phyloP scores from a whole-genome alignment of 2,329 filamentous ascomycete genomes.

The Cryphonectria radicalis region DNA sequence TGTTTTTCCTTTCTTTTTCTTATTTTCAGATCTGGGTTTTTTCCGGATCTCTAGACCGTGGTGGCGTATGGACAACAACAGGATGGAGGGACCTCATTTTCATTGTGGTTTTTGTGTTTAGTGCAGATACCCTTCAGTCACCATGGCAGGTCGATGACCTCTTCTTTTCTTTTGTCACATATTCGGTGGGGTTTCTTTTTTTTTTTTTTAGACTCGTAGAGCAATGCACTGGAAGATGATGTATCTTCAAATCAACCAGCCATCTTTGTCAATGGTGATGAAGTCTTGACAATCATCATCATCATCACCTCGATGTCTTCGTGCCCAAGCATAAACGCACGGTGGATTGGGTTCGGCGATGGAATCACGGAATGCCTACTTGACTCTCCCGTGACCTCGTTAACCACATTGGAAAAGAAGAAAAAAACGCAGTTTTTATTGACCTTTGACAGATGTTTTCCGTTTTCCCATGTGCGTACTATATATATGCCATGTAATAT shows the following conservation, averaged over 20 bases:
- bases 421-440: too few species aligned
- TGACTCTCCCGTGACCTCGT: too few species aligned
- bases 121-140: conserved; percentile 24
- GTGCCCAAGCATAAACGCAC: too few species aligned
- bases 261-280: background rate
- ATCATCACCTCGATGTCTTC: too few species aligned
- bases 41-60: conserved; percentile 7
- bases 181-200: background rate
- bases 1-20: background rate
- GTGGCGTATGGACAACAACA: conserved; percentile 16
- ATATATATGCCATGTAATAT: background rate
- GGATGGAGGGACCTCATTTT: background rate
- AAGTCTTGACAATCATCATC: background rate
- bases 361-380: too few species aligned
- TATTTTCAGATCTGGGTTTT: background rate
- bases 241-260: background rate
- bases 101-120: conserved; percentile 1
- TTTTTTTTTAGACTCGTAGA: background rate
- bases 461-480: background rate
- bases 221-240: conserved; percentile 1
- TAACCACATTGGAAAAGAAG: too few species aligned
- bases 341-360: too few species aligned
- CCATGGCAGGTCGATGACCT: conserved; percentile 15
- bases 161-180: background rate
- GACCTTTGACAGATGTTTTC: background rate